Conservation (phyloP, 1,284 basidiomycete genomes). For the Salmacisia buchloeana region DNA sequence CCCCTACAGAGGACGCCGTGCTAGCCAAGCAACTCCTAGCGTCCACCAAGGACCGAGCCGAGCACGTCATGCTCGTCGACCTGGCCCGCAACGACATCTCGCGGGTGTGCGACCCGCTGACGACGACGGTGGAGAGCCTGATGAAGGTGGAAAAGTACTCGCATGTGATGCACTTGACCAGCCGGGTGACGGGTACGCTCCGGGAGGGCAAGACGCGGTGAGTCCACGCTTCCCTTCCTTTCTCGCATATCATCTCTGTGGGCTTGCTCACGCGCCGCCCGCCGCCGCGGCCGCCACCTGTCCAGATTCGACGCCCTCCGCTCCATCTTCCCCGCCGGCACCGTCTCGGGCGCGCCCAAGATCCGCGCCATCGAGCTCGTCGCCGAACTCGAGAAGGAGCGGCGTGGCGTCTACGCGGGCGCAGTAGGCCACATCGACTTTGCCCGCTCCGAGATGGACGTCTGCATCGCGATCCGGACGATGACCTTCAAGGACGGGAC, state of each 20-base stretch:
- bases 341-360: slow-evolving; percentile 98
- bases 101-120: slow-evolving; percentile 87
- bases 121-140: slow-evolving; percentile 90
- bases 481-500: slow-evolving; percentile 94
- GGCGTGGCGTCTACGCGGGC: slow-evolving; percentile 90
- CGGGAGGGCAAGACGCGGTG: slow-evolving; percentile 77
- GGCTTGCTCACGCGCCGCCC: not conserved
- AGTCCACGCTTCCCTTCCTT: slow-evolving; percentile 14
- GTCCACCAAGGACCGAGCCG: slow-evolving; percentile 91
- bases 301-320: slow-evolving; percentile 92
- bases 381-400: slow-evolving; percentile 77
- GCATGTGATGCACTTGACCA: slow-evolving; percentile 96
- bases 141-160: slow-evolving; percentile 94
- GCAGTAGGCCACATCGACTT: slow-evolving; percentile 97
- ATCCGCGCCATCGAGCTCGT: slow-evolving; percentile 96
- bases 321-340: slow-evolving; percentile 98
- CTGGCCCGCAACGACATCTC: slow-evolving; percentile 99
- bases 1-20: slow-evolving; percentile 71
- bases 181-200: slow-evolving; percentile 82
- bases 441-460: slow-evolving; percentile 89
- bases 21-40: slow-evolving; percentile 69
- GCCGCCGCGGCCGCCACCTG: not conserved
- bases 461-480: slow-evolving; percentile 96
- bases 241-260: slow-evolving; percentile 8
- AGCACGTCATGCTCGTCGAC: slow-evolving; percentile 99